Evolutionary conservation across 768 basidiomycete species (phyloP).

Genomic region (Mycena metata): DNA sequence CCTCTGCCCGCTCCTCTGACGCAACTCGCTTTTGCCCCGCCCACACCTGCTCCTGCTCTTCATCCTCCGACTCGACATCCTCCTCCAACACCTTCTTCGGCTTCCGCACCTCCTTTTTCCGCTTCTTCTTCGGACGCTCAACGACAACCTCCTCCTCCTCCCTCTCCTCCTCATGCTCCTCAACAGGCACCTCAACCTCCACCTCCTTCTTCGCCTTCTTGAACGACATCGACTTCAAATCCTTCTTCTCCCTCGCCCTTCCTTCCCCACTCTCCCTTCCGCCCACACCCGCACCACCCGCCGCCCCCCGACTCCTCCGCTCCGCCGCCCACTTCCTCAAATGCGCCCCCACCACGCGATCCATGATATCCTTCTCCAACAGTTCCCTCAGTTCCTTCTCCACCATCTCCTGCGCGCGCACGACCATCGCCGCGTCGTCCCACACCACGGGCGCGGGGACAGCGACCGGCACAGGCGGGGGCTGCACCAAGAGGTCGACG

Average conservation of each 20-base stretch:
- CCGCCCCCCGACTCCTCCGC: conserved; percentile 48
- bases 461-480: conserved; percentile 53
- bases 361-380: conserved; percentile 76
- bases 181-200: conserved; percentile 50
- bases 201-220: conserved; percentile 62
- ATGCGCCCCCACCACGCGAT: conserved; percentile 68
- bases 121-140: conserved; percentile 70
- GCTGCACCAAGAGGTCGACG: conserved; percentile 67
- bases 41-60: conserved; percentile 52
- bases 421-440: conserved; percentile 66
- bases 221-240: conserved; percentile 61
- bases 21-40: conserved; percentile 59
- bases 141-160: conserved; percentile 52
- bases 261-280: conserved; percentile 33
- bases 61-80: conserved; percentile 75
- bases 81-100: conserved; percentile 54
- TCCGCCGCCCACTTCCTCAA: conserved; percentile 67
- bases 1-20: conserved; percentile 57
- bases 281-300: conserved; percentile 39
- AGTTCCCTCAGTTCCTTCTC: conserved; percentile 66
- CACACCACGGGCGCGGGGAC: conserved; percentile 60
- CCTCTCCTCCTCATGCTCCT: conserved; percentile 52
- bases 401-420: conserved; percentile 68
- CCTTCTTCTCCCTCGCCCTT: conserved; percentile 53
- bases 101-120: conserved; percentile 61